Base-by-base conservation (phyloP, 2,329 filamentous ascomycete species). In the Calonectria fujianensis region DNA sequence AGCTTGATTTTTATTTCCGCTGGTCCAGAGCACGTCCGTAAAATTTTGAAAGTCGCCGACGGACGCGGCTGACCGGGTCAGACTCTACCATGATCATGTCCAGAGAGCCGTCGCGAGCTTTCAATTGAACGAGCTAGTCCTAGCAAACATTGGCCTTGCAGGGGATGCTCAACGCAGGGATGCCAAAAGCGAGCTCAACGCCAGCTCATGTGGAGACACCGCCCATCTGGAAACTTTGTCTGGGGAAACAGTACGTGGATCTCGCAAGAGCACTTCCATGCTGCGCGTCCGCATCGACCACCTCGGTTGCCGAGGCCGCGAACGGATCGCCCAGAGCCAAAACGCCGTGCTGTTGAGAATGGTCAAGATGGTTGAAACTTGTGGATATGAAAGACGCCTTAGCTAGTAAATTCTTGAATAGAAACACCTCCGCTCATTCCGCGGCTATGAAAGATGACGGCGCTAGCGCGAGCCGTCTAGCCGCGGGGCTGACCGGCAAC, bases 201-300 rank as follows among this genome's bases (percentile, higher is more conserved):
- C 52, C 7, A 57, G 31, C 52, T 57, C 52, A 20, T 31, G 31
- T 57, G 31, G 52, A 57, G 29, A 57, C 52, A 10, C 37, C 8
- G 4, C 24, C n/a, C 24, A 27, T 13, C 35, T 29, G 13, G 24
- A 63, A 41, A 2, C 14, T 63, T 9, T 63, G 13, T 61, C 57
- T 13, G 57, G 57, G 57, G 57, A 61, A 61, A 29, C 24, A 41
- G 27, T 39, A 39, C n/a, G 41, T 61, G n/a, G n/a, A 41, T 29
- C n/a, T 41, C 14, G n/a, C 35, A 16, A 41, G 35, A 61, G 9
- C 35, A 7, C 32, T 57, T 27, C 35, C 20, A 18, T 27, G 32
- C 29, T 24, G 10, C 27, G 35, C 35, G 18, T 10, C 27, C 35
- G 20, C 35, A 61, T 61, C 39, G 57, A 27, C 35, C 57, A 37